Evolutionary conservation across 2,329 filamentous ascomycete genomes (phyloP).

Genomic region (Aspergillus piperis): DNA sequence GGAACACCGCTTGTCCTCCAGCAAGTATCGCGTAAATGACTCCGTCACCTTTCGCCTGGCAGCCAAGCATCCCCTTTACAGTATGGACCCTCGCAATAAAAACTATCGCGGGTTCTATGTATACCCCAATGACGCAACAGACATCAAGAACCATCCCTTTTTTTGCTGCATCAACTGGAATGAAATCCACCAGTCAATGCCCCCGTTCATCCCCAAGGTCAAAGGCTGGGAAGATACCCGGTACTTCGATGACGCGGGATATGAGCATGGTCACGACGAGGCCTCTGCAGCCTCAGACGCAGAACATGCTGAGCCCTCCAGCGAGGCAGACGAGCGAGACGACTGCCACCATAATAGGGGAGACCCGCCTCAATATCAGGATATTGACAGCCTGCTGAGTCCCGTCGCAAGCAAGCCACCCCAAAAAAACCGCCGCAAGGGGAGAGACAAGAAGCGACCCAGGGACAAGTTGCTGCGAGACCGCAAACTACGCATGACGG

Average conservation of each 20-base stretch:
- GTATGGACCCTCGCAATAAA: constrained; percentile 34
- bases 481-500: constrained; percentile 62
- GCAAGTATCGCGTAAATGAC: constrained; percentile 71
- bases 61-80: constrained; percentile 34
- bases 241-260: constrained; percentile 82
- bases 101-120: constrained; percentile 64
- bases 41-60: constrained; percentile 34
- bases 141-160: constrained; percentile 87
- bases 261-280: constrained; percentile 36
- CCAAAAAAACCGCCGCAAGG: constrained; percentile 39
- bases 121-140: constrained; percentile 78
- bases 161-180: constrained; percentile 81
- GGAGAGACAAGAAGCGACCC: constrained; percentile 73
- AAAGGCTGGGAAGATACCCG: constrained; percentile 70
- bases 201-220: constrained; percentile 79
- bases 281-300: constrained; percentile 17
- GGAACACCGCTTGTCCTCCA: constrained; percentile 73
- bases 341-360: background rate
- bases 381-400: constrained; percentile 33
- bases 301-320: constrained; percentile 11
- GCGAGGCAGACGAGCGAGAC: constrained; percentile 6
- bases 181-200: constrained; percentile 66
- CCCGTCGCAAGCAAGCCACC: constrained; percentile 39
- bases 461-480: constrained; percentile 86
- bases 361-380: constrained; percentile 5